Evolutionary conservation across 495 filamentous ascomycete genomes (phyloP), one percentile per base, ranked within the genome.

Genomic region (Neurospora hispaniola): DNA sequence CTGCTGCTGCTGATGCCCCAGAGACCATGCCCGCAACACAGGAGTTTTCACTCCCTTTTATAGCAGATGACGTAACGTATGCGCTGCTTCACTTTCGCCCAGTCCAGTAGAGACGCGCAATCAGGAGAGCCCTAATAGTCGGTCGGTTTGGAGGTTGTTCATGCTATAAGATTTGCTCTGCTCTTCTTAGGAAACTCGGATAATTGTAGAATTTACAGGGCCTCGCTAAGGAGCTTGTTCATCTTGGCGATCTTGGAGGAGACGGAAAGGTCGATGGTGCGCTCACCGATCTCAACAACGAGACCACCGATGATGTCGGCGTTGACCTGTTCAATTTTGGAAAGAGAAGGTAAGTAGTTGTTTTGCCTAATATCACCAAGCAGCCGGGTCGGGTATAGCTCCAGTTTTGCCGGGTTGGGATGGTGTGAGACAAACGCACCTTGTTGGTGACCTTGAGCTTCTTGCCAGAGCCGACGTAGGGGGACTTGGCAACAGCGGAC

Each of bases 181-280:
- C 27, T 66, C 27, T 66, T 66, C 54, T 66, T 18, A 66, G 54
- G 54, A 66, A 66, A 18, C 54, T 35, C 54, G 27, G 27, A 66
- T 73, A 72, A 72, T 75, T 78, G 72, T 73, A 80, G 73, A 82
- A 78, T 94, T 94, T 94, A 99, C 90, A 98, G 85, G 81, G 92
- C 88, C 86, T 99, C 96, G 74, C 88, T 93, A 78, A 99, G 91
- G 80, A 97, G 91, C 90, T 99, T 99, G 92, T 98, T 99, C 90
- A 98, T 91, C 89, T 94, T 96, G 82, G 92, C 87, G 84, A 99
- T 92, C 89, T 93, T 96, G 80, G 93, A 86, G 16, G 96, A 96
- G 77, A 99, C 93, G 85, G 91, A 94, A 73, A 98, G 91, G 84
- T 99, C 96, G 80, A 99, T 96, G 80, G 96, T 98, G 78, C 96